Evolutionary conservation across 2,329 filamentous ascomycete genomes (phyloP), one percentile per base, ranked within the genome.

Genomic region (Exutisphaerella laricina): DNA sequence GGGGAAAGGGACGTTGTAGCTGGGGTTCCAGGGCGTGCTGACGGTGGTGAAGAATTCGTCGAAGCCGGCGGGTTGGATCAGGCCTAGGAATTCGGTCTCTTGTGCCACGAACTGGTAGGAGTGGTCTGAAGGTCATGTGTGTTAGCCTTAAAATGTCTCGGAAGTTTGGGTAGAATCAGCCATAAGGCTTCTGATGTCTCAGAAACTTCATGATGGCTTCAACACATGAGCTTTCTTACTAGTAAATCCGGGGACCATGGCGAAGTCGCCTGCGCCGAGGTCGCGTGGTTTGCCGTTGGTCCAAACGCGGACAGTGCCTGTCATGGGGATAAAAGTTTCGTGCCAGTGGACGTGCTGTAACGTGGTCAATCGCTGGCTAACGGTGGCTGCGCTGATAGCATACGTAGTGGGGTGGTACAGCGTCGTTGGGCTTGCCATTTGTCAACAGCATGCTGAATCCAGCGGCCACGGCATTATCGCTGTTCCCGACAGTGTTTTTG

Each of bases 31-130:
- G 2, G 41, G 29, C 13, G 29, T 21, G 39, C 46, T 49, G 34
- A 49, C 35, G 16, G 38, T 45, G n/a, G 26, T 18, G 39, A 49
- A 49, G 34, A 45, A 49, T n/a, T 49, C 46, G 25, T 49, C 46
- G 16, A 49, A 49, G 39, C 46, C 46, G 13, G 46, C 46, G n/a
- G 46, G 46, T 23, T 49, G 46, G 22, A 49, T 44, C 10, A 49
- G 23, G 13, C 46, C 46, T 5, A 49, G 41, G 39, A 45, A 45
- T 9, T 49, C 46, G 10, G 46, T 39, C 33, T 49, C 46, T 28
- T 49, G 42, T 3, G 46, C 46, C 20, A 49, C 39, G 34, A 41
- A 39, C 18, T 49, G 46, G 29, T 45, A 48, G 22, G 38, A 42
- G 46, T 49, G 46, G 34, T 45, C n/a, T n/a, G n/a, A n/a, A n/a